Evolutionary conservation across 225 moss, liverwort and hornwort genomes (phyloP).

Genomic region (Asterella californica): DNA sequence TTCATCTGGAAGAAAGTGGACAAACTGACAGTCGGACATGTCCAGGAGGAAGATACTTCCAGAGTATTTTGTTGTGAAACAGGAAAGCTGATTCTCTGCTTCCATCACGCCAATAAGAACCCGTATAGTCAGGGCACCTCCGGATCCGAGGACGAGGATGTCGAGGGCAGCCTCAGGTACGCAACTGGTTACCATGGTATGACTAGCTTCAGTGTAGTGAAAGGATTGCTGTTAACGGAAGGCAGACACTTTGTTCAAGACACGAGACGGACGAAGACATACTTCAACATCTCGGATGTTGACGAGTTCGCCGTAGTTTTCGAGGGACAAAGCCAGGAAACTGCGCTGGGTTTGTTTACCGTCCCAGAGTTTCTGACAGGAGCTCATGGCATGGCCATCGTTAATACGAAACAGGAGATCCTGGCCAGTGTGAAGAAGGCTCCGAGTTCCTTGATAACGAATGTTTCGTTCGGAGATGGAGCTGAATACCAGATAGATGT

Average conservation of each 20-base stretch:
- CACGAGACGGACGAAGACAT: neutral
- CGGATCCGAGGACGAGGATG: too few species aligned
- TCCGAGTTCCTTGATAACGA: conserved; percentile 37
- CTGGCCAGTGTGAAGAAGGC: conserved; percentile 50
- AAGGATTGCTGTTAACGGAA: neutral
- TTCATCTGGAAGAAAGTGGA: conserved; percentile 6
- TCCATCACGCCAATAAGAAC: conserved; percentile 5
- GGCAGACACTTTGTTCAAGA: neutral
- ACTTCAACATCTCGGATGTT: neutral
- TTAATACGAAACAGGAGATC: conserved; percentile 42
- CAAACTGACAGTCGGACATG: neutral
- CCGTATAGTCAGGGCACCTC: neutral
- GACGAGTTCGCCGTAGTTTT: neutral
- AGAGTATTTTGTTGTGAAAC: neutral
- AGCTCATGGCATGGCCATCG: conserved; percentile 33
- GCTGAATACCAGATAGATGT: conserved; percentile 56
- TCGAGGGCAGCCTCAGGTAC: neutral
- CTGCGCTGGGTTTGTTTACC: neutral
- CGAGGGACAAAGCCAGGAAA: neutral
- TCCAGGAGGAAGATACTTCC: neutral
- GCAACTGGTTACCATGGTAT: conserved; percentile 6
- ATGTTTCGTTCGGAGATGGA: conserved; percentile 47
- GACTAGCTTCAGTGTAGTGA: neutral
- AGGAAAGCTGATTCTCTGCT: neutral
- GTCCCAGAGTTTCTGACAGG: neutral